A percentile compares a stretch with the other conserved stretches of the same genome.
Conservation (phyloP, 257 asterid genomes). For the Mentha longifolia region DNA sequence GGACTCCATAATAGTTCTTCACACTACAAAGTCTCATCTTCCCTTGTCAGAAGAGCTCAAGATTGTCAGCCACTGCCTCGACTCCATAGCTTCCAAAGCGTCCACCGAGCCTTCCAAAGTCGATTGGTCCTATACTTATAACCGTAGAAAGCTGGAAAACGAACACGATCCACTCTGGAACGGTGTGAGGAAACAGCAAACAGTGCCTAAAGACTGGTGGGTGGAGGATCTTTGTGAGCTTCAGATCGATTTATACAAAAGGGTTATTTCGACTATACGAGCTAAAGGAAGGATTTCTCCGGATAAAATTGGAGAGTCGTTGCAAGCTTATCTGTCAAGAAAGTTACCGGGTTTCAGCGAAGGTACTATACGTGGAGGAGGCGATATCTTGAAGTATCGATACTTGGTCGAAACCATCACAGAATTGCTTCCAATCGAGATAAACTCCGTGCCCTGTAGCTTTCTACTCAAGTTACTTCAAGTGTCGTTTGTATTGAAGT, state of each 20-base stretch:
- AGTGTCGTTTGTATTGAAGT: conserved; percentile 55
- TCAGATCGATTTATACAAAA: conserved; percentile 58
- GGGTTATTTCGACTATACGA: conserved; percentile 55
- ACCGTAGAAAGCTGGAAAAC: conserved; percentile 63
- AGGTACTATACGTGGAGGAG: conserved; percentile 49
- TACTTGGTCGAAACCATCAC: conserved; percentile 65
- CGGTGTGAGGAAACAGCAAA: conserved; percentile 56
- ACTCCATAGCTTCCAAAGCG: conserved; percentile 68
- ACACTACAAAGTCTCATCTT: conserved; percentile 51
- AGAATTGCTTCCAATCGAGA: conserved; percentile 58
- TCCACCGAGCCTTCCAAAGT: conserved; percentile 66
- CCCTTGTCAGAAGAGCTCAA: conserved; percentile 78
- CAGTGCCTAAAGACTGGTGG: conserved; percentile 91
- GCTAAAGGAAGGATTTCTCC: conserved; percentile 55
- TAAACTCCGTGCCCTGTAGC: conserved; percentile 54
- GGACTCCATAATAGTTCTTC: conserved; percentile 30
- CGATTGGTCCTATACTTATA: conserved; percentile 82
- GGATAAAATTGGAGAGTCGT: conserved; percentile 67
- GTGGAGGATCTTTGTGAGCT: conserved; percentile 82
- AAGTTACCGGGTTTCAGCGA: conserved; percentile 65
- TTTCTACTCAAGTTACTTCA: conserved; percentile 71
- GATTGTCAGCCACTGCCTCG: conserved; percentile 64
- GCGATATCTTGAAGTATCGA: conserved; percentile 51
- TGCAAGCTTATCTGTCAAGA: conserved; percentile 55
- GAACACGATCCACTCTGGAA: conserved; percentile 57